Evolutionary conservation across 1,139 yeast species (phyloP), one percentile per base, ranked within the genome.

Genomic region (Pneumocystis murina): DNA sequence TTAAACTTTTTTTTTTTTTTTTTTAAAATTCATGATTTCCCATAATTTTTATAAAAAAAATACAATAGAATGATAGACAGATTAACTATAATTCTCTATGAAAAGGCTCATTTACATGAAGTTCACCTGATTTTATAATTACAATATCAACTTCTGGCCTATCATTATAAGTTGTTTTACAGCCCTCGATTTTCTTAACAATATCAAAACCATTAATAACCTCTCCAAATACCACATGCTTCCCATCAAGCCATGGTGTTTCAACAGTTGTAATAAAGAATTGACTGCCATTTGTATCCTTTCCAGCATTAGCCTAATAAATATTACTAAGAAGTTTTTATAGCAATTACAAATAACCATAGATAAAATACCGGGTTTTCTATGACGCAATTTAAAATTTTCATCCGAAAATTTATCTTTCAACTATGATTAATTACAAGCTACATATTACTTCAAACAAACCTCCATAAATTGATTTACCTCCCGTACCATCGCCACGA

Each of bases 341-440:
- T 35, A 20, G 17, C 20, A 39, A 20, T 57, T 17, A 36, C 95
- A 86, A 72, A 87, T 87, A 64, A 95, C 96, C 96, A 88, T 88
- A 12, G 94, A 86, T 69, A 88, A 79, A 68, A 87, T 78, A 74
- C 85, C 87, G 64, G 95, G 95, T 69, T 62, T 64, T 79, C 80
- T 82, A 84, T 92, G 97, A 76, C 76, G 86, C 82, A 80, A 82
- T 65, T 80, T 75, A 74, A 92, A 91, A 75, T 86, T 86, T 76
- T 92, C 98, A 73, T 92, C 98, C 72, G 87, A 95, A 72, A 92
- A 92, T 75, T 88, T 90, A 71, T 87, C 96, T 17, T 97, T 97
- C 73, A 91, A 92, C 69, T 91, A 91, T 72, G 96, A 89, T 82
- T 89, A 89, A 78, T 97, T 97, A 78, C 97, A 97, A 72, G 95